phyloP scores from a whole-genome alignment of 306 rosid genomes.

The Erythrophleum fordii region DNA sequence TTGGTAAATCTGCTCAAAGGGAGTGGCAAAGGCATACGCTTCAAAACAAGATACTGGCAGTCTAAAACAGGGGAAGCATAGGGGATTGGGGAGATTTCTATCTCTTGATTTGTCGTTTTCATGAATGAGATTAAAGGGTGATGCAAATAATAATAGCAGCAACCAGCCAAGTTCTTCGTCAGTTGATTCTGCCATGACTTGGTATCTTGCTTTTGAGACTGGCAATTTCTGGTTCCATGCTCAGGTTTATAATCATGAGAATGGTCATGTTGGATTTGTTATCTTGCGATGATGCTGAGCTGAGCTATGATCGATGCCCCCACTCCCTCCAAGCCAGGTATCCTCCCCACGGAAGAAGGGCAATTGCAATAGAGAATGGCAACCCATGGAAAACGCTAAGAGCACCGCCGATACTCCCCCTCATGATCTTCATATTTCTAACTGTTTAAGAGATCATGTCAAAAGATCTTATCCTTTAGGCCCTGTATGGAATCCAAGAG shows the following conservation, averaged over 20 bases:
- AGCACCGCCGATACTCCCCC: no score
- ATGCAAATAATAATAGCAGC: conserved; percentile 37
- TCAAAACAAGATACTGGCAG: conserved; percentile 52
- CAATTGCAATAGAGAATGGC: no score
- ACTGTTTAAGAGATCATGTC: no score
- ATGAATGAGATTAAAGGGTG: conserved; percentile 71
- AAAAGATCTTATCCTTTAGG: no score
- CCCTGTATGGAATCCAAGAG: no score
- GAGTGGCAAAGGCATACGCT: conserved; percentile 84
- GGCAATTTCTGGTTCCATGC: conserved; percentile 90
- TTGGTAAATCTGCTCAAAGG: conserved; percentile 79
- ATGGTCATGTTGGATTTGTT: no score
- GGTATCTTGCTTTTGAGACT: conserved; percentile 89
- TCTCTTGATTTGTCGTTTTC: conserved; percentile 80
- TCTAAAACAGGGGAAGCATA: conserved; percentile 58
- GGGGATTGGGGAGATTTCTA: conserved; percentile 61
- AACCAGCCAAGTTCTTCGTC: conserved; percentile 57
- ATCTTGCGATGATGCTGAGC: no score
- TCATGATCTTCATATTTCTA: no score
- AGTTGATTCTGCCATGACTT: conserved; percentile 76
- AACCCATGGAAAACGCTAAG: no score
- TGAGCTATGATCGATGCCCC: no score
- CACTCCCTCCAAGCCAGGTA: no score
- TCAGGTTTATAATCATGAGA: conserved; percentile 96
- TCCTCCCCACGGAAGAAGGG: no score